These are phyloP conservation scores for Fusarium solani-melongenae DNA, from an alignment of 2,329 filamentous ascomycete genomes.

Conservation along the genomic window DNA sequence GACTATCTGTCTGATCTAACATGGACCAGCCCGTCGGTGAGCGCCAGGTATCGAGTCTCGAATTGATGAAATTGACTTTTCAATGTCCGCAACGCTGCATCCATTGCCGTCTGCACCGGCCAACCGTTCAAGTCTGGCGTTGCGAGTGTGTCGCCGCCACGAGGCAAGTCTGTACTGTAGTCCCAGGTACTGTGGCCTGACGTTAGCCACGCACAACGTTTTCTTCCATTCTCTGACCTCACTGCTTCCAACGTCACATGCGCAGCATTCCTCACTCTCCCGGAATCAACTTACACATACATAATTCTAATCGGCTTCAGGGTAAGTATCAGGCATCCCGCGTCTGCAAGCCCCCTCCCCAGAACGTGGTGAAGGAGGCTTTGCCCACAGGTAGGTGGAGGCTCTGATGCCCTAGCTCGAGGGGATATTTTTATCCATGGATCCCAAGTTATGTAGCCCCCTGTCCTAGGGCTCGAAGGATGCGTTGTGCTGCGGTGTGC, in stretches of 20 bases:
- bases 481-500: conserved; percentile 15
- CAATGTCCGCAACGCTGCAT: not conserved
- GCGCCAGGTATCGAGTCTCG: conserved; percentile 16
- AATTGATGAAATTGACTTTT: conserved; percentile 6
- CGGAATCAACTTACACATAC: conserved; percentile 26
- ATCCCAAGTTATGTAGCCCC: conserved; percentile 25
- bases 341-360: conserved; percentile 19
- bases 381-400: conserved; percentile 31
- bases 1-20: conserved; percentile 30
- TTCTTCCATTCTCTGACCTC: not conserved
- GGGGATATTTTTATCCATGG: conserved; percentile 42
- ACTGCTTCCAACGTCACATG: conserved; percentile 24
- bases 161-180: not conserved
- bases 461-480: conserved; percentile 4
- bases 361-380: conserved; percentile 28
- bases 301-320: conserved; percentile 20
- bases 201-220: not conserved
- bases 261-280: conserved; percentile 28
- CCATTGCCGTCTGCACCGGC: conserved; percentile 1
- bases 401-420: conserved; percentile 28
- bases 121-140: conserved; percentile 12
- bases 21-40: conserved; percentile 40
- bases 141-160: not conserved
- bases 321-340: conserved; percentile 20
- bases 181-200: not conserved